Conservation (phyloP, 805 yeast genomes). For the Aciculoconidium aculeatum region DNA sequence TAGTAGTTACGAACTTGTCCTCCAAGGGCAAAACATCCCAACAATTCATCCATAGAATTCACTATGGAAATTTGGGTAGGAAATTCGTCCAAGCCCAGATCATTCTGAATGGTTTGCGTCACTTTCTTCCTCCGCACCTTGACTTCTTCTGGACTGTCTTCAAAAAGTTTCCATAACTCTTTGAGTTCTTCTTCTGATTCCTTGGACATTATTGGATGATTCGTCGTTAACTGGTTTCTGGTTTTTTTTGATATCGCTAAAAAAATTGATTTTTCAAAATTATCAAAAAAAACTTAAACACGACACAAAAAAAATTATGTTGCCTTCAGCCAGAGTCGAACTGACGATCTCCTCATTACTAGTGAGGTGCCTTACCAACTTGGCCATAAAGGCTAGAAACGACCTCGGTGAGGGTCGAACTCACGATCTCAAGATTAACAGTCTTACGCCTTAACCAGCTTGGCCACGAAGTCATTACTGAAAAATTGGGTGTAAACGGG, state of each 20-base stretch:
- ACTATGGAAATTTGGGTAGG: conserved; percentile 38
- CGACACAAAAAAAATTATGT: too few species aligned
- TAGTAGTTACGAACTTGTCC: conserved; percentile 85
- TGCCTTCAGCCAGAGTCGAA: too few species aligned
- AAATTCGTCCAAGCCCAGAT: conserved; percentile 11
- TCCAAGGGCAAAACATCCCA: conserved; percentile 83
- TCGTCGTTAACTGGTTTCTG: too few species aligned
- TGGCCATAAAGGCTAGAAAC: too few species aligned
- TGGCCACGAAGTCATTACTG: conserved; percentile 15
- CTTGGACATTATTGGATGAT: conserved; percentile 2
- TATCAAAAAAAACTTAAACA: too few species aligned
- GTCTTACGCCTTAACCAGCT: conserved; percentile 17
- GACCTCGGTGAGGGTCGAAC: conserved; percentile 18
- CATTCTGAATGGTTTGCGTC: conserved; percentile 16
- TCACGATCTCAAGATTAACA: conserved; percentile 17
- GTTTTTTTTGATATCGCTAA: too few species aligned
- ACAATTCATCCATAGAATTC: conserved; percentile 81
- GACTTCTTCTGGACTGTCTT: conserved; percentile 25
- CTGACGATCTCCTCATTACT: too few species aligned
- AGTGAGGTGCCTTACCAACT: too few species aligned
- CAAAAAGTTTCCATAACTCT: conserved; percentile 25
- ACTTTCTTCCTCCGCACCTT: conserved; percentile 18
- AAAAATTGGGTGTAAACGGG: too few species aligned
- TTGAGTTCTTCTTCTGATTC: conserved; percentile 25
- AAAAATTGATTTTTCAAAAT: too few species aligned